Evolutionary conservation across 306 rosid genomes (phyloP).

Genomic region (Geum urbanum): DNA sequence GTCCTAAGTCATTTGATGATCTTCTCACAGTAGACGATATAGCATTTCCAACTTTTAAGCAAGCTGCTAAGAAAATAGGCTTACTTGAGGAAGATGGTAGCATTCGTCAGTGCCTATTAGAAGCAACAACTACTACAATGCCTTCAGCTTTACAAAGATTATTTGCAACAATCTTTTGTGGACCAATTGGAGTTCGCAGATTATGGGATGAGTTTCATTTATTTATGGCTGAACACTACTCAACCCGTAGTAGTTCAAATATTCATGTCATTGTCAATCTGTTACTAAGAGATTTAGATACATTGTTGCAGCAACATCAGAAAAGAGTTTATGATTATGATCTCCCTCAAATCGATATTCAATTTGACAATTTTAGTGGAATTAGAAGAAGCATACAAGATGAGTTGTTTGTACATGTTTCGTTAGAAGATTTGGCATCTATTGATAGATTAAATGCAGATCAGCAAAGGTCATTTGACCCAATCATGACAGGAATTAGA

Average conservation of each 20-base stretch:
- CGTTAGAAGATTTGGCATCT: neutral
- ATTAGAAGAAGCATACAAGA: neutral
- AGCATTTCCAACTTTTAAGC: too few species aligned
- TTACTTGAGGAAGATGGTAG: too few species aligned
- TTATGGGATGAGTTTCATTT: neutral
- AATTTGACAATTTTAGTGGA: neutral
- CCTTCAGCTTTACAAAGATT: neutral
- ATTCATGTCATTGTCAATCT: neutral
- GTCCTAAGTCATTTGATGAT: too few species aligned
- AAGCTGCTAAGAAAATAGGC: too few species aligned
- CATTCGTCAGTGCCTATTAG: too few species aligned
- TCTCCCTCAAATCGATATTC: neutral
- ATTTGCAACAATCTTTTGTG: neutral
- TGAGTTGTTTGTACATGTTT: neutral
- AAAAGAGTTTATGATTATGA: neutral
- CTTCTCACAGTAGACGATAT: too few species aligned
- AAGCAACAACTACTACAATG: neutral
- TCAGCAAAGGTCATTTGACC: neutral
- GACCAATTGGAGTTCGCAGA: neutral
- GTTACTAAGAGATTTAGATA: neutral
- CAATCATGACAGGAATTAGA: neutral
- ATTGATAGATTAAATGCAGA: neutral
- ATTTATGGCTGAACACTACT: slow-evolving; percentile 2
- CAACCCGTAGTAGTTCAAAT: neutral
- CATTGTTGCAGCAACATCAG: neutral